These are phyloP conservation scores for Melaleuca alternifolia DNA, from an alignment of 345 rosid species.

Conservation along the genomic window DNA sequence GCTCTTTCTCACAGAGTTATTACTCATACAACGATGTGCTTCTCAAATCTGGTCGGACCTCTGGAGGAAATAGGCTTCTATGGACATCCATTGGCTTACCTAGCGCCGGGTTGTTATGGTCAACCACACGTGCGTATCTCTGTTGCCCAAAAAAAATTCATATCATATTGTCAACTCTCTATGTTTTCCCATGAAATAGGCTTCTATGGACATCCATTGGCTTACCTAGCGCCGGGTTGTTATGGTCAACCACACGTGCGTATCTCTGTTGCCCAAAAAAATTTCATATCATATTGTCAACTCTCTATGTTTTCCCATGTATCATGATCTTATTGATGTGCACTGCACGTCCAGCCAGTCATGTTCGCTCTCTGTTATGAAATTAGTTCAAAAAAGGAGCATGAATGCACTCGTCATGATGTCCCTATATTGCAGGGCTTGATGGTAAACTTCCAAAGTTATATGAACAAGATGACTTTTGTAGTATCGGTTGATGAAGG, in stretches of 20 bases:
- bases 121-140: conserved; percentile 7
- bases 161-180: neutral
- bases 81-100: conserved; percentile 15
- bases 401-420: neutral
- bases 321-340: neutral
- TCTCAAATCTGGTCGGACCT: conserved; percentile 22
- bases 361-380: neutral
- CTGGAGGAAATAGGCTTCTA: conserved; percentile 14
- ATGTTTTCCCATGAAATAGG: neutral
- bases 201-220: conserved; percentile 15
- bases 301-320: neutral
- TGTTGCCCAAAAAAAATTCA: neutral
- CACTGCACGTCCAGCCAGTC: neutral
- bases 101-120: conserved; percentile 22
- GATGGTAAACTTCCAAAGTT: conserved; percentile 33
- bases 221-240: conserved; percentile 20
- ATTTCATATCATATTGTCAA: neutral
- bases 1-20: conserved; percentile 12
- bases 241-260: conserved; percentile 16
- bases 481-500: conserved; percentile 28
- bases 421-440: conserved; percentile 15
- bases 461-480: conserved; percentile 19
- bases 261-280: neutral
- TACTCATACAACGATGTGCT: conserved; percentile 16
- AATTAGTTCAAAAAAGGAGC: neutral